Percentiles rank a stretch among this genome's conserved stretches.
Conservation (phyloP, 441 rosid species). For the Adansonia rubrostipa region DNA sequence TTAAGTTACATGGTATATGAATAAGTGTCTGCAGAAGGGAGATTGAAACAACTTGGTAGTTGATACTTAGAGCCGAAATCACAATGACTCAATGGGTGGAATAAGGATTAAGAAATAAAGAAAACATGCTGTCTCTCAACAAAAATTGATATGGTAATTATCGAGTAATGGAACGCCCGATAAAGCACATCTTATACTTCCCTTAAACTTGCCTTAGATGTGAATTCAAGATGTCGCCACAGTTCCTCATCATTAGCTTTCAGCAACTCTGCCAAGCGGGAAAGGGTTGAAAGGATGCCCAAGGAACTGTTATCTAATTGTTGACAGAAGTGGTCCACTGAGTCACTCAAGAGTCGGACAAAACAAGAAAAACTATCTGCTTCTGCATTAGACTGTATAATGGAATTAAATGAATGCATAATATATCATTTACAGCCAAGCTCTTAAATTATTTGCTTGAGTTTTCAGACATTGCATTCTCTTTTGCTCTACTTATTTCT, state of each 20-base stretch:
- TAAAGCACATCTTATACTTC: not conserved
- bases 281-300: conserved; percentile 67
- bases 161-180: not conserved
- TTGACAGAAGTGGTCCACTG: conserved; percentile 72
- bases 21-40: not conserved
- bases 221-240: conserved; percentile 70
- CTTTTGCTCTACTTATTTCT: not conserved
- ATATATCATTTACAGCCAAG: not conserved
- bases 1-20: conserved; percentile 7
- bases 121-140: not conserved
- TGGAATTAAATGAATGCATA: conserved; percentile 10
- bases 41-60: not conserved
- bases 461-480: not conserved
- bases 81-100: not conserved
- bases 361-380: conserved; percentile 74
- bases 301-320: conserved; percentile 68
- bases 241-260: conserved; percentile 65
- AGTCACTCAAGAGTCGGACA: conserved; percentile 63
- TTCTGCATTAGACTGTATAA: conserved; percentile 60
- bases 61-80: not conserved
- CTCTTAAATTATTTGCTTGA: not conserved
- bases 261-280: conserved; percentile 56
- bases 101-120: not conserved
- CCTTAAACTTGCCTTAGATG: conserved; percentile 48
- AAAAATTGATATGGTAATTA: not conserved